Evolutionary conservation across 495 filamentous ascomycete genomes (phyloP).

Genomic region (Hypoxylon lenormandii): DNA sequence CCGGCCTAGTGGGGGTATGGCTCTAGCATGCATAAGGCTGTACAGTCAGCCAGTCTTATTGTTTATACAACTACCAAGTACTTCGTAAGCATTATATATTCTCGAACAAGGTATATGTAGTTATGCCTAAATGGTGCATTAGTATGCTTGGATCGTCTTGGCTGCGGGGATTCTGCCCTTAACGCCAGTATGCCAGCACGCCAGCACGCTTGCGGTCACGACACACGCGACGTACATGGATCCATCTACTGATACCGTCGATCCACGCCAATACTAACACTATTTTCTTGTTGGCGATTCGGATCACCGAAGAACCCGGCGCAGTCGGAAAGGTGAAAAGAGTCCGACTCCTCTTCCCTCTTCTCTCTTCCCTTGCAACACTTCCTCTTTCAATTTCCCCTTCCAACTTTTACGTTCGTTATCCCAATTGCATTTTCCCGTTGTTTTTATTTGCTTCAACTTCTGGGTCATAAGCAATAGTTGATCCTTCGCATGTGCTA

Average conservation of each 20-base stretch:
- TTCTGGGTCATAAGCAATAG: not conserved
- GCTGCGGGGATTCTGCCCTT: not conserved
- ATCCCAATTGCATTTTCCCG: conserved; percentile 3
- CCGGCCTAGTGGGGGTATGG: not conserved
- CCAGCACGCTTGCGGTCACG: not conserved
- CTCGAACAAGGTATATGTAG: too few relatives aligned
- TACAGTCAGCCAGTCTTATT: too few relatives aligned
- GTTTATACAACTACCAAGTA: too few relatives aligned
- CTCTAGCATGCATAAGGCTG: too few relatives aligned
- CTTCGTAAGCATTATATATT: too few relatives aligned
- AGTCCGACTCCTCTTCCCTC: conserved; percentile 5
- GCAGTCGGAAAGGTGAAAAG: conserved; percentile 1
- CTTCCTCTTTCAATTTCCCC: not conserved
- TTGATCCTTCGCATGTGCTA: conserved; percentile 2
- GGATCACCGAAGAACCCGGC: conserved; percentile 34
- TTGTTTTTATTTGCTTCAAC: not conserved
- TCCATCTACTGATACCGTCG: conserved; percentile 18
- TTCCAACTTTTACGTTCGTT: not conserved
- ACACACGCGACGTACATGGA: conserved; percentile 39
- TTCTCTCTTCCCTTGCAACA: not conserved
- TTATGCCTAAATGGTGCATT: too few relatives aligned
- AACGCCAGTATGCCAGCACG: too few relatives aligned
- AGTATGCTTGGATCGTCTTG: not conserved
- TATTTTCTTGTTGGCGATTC: conserved; percentile 12
- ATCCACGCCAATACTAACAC: not conserved